Percentiles rank a stretch among this genome's conserved stretches.
phyloP scores from a whole-genome alignment of 2,329 filamentous ascomycete genomes.

The Didymella pinodella region DNA sequence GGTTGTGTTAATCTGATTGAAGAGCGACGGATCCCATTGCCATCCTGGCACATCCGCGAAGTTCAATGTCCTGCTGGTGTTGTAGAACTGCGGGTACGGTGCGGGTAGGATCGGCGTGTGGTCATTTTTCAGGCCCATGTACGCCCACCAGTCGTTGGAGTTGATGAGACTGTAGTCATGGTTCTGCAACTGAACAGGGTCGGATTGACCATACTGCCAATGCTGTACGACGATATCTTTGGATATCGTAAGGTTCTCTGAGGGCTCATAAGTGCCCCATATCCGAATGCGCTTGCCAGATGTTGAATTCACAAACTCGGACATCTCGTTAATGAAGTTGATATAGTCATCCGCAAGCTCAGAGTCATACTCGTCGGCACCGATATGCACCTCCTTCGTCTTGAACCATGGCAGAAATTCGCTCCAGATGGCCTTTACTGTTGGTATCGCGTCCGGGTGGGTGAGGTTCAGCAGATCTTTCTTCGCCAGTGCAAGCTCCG shows the following conservation, averaged over 20 bases:
- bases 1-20: constrained; percentile 55
- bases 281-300: constrained; percentile 47
- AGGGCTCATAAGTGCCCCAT: constrained; percentile 57
- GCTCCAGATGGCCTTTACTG: constrained; percentile 48
- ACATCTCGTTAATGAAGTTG: constrained; percentile 50
- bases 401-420: constrained; percentile 53
- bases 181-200: constrained; percentile 52
- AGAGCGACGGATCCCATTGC: constrained; percentile 58
- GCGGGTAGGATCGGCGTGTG: constrained; percentile 58
- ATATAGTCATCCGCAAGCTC: constrained; percentile 49
- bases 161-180: constrained; percentile 55
- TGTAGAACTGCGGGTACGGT: constrained; percentile 59
- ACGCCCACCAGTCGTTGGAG: constrained; percentile 62
- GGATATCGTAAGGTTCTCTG: constrained; percentile 49
- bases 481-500: constrained; percentile 47
- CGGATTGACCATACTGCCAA: constrained; percentile 60
- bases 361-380: constrained; percentile 50
- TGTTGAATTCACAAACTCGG: constrained; percentile 41
- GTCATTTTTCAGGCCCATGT: constrained; percentile 64
- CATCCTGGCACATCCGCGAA: constrained; percentile 54
- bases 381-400: constrained; percentile 50
- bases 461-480: constrained; percentile 49
- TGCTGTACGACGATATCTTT: constrained; percentile 56
- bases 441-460: constrained; percentile 48
- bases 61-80: constrained; percentile 54